Base-by-base conservation (phyloP, 2,329 filamentous ascomycete genomes). In the Penicillium sp. region DNA sequence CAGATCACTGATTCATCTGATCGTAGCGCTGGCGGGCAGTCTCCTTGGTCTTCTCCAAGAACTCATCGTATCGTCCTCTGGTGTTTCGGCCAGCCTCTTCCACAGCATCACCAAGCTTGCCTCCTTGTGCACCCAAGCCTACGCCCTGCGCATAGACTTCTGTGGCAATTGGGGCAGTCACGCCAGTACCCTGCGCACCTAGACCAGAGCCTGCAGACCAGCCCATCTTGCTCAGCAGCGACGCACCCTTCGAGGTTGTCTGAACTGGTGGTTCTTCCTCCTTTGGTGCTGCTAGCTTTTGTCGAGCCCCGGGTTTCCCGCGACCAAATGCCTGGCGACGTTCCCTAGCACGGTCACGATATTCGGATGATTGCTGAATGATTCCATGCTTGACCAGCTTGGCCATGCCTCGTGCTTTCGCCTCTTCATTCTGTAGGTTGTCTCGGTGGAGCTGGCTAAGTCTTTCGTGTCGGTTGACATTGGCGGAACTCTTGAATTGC, bases 401-500 rank as follows among this genome's bases (percentile, higher is more conserved):
- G 3, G 71, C 73, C 57, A 74, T 70, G 8, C 77, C 81, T 64
- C 75, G 78, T 2, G 68, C 70, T 30, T 80, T 78, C 22, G 83
- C 75, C 9, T 80, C 78, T 15, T 83, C 80, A 58, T 86, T 82
- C 61, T 83, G 78, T 40, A 87, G 71, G 57, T 87, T 87, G 30
- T 80, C 77, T 12, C 82, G 81, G 68, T 89, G 87, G 30, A 86
- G 76, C 58, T 85, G 79, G 65, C 85, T 87, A 24, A 85, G 79
- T 7, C 83, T 81, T 69, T 89, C 86, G 71, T 90, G 88, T 62
- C 82, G 81, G 65, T 85, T 83, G 44, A 88, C 81, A 68, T 87
- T 82, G 1, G 81, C 81, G 7, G 81, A 76, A 1, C 80, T 80
- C 57, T 85, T 84, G 68, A 89, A 87, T 65, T 85, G 80, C 28